phyloP scores from a whole-genome alignment of 2,329 filamentous ascomycete genomes.

The Diaporthe caulivora region DNA sequence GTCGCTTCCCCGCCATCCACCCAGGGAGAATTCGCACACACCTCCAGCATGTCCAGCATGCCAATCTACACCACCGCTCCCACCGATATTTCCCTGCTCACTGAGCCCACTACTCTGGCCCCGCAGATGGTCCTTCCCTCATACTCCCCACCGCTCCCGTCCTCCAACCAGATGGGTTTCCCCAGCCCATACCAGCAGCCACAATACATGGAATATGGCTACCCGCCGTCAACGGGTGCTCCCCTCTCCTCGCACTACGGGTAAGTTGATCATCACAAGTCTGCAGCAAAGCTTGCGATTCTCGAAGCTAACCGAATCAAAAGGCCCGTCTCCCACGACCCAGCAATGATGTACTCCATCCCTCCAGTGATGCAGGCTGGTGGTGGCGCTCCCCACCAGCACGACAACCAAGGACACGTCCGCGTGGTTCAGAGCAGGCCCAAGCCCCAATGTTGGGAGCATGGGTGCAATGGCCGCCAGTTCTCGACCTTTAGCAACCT shows the following conservation, averaged over 20 bases:
- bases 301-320: conserved; percentile 38
- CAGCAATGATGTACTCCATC: conserved; percentile 48
- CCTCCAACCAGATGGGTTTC: conserved; percentile 51
- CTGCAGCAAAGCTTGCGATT: too few relatives aligned
- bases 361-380: conserved; percentile 44
- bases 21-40: conserved; percentile 56
- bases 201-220: conserved; percentile 50
- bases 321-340: conserved; percentile 42
- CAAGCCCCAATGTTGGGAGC: conserved; percentile 98
- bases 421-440: conserved; percentile 81
- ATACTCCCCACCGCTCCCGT: conserved; percentile 63
- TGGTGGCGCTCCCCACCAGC: conserved; percentile 44
- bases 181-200: conserved; percentile 51
- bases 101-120: conserved; percentile 59
- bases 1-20: conserved; percentile 56
- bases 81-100: conserved; percentile 62
- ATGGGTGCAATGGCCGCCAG: conserved; percentile 94
- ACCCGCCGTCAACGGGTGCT: conserved; percentile 45
- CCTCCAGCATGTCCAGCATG: conserved; percentile 59
- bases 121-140: conserved; percentile 61
- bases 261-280: conserved; percentile 44
- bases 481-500: conserved; percentile 98
- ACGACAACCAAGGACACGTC: conserved; percentile 63
- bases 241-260: conserved; percentile 48
- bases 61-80: conserved; percentile 67